Base-by-base conservation (phyloP, 371 early-diverging fungal species). In the Rhizopus stolonifer region DNA sequence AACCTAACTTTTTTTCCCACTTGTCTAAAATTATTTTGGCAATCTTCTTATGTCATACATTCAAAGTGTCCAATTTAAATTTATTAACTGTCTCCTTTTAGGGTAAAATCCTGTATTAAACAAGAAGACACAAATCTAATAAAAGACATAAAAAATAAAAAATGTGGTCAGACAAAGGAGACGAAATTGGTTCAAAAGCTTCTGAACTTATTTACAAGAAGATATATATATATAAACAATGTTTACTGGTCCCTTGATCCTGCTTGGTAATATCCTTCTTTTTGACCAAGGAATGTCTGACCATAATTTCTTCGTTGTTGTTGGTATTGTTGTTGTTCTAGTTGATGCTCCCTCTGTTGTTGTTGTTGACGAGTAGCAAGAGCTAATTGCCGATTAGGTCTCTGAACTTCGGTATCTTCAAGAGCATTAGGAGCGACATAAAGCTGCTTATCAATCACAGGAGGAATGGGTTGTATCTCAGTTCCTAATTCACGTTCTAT, bases 401-500 rank as follows among this genome's bases (percentile, higher is more conserved):
- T 72, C 45, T 74, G 77, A 11, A 68, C 52, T 43, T 73, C 72
- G 18, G 69, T 70, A 47, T 75, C 78, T 32, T 83, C 82, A 29
- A 84, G 54, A 22, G 78, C 72, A 33, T 74, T 80, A 3, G 84
- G 85, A 3, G 90, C 88, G 15, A 90, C 90, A 61, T 91, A 95
- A 23, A 95, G 82, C 19, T 79, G 75, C 67, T 89, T 91, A 81
- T 95, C 95, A 62, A 97, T 93, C 23, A 90, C 87, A 3, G 93
- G 90, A 11, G 97, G 97, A 50, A 97, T 97, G 46, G 97, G 89
- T 64, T 85, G 84, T 56, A 97, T 97, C 67, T 96, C 96, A 19
- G 97, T 97, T 31, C 96, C 96, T 31, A 96, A 81, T 70, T 95
- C 95, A 54, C 93, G 92, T 70, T 97, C 97, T 56, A 97, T 95